These are phyloP conservation scores for Lizonia empirigonia DNA, from an alignment of 2,329 filamentous ascomycete species.

Conservation along the genomic window DNA sequence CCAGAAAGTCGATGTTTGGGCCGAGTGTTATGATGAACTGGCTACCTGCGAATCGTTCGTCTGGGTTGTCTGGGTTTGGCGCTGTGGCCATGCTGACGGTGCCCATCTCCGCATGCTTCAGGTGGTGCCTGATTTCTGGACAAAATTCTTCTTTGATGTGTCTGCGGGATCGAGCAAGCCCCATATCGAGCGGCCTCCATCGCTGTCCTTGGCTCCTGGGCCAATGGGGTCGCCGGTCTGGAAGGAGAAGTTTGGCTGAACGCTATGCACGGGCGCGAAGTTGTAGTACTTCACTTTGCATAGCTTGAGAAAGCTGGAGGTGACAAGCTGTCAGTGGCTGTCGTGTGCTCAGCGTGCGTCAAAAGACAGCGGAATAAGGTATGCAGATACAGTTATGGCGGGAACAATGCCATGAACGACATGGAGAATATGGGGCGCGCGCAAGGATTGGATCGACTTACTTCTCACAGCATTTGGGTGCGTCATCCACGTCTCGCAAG, in stretches of 20 bases:
- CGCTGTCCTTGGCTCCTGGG: conserved; percentile 79
- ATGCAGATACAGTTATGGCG: conserved; percentile 26
- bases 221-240: conserved; percentile 95
- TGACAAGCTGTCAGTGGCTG: conserved; percentile 57
- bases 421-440: conserved; percentile 15
- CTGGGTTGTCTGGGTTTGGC: conserved; percentile 74
- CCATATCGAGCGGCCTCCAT: conserved; percentile 95
- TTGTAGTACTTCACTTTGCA: conserved; percentile 99
- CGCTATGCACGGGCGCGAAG: conserved; percentile 87
- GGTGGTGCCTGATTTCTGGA: conserved; percentile 83
- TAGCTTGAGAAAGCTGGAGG: conserved; percentile 86
- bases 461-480: conserved; percentile 94
- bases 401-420: conserved; percentile 26
- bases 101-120: conserved; percentile 86
- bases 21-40: conserved; percentile 94
- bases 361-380: conserved; percentile 34
- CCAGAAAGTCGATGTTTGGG: conserved; percentile 85
- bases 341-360: conserved; percentile 59
- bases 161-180: conserved; percentile 69
- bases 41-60: conserved; percentile 81
- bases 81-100: conserved; percentile 98
- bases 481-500: conserved; percentile 63
- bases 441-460: conserved; percentile 57
- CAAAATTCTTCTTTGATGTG: conserved; percentile 75
- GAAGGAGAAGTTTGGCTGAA: conserved; percentile 95